Evolutionary conservation across 495 filamentous ascomycete species (phyloP), one percentile per base, ranked within the genome.

Genomic region (Xylaria telfairii): DNA sequence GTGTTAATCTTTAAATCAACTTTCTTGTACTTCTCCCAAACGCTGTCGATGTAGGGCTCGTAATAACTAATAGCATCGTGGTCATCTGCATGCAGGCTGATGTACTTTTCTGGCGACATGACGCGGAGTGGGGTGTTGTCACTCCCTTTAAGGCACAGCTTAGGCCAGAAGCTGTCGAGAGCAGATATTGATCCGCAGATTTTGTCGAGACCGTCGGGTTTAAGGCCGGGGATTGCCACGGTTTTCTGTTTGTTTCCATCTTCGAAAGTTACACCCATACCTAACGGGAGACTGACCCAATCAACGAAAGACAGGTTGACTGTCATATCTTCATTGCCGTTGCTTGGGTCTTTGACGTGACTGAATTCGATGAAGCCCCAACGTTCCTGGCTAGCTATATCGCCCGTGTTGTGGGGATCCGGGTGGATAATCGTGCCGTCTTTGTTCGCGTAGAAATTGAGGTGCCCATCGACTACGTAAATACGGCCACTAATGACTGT

Each of bases 301-400:
- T 84, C 82, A 30, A 84, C 81, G 57, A 80, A 82, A 66, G 72
- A 78, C 64, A 84, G 76, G 63, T 84, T 81, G 42, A 79, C 79
- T 10, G 70, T 82, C 26, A 83, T 64, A 4, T 44, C 51, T 24
- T 47, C 68, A 10, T 57, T 47, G 10, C 41, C 51, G 10, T 12
- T 37, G 73, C 89, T 84, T 17, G 77, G 68, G 62, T 75, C 78
- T 32, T 42, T 57, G 7, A 60, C 74, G 19, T 78, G 72, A 21
- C 77, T 80, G 17, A 83, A 73, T 69, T 83, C 81, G 26, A 82
- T 74, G 70, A 83, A 83, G 32, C 81, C 80, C 81, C 80, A 83
- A 49, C 74, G 75, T 24, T 84, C 79, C 47, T 86, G 82, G 69
- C 86, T 84, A 69, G 90, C 90, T 0, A 87, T 79, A 69, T 92